phyloP scores from a whole-genome alignment of 2,329 filamentous ascomycete genomes.

The Colletotrichum endophyticum region DNA sequence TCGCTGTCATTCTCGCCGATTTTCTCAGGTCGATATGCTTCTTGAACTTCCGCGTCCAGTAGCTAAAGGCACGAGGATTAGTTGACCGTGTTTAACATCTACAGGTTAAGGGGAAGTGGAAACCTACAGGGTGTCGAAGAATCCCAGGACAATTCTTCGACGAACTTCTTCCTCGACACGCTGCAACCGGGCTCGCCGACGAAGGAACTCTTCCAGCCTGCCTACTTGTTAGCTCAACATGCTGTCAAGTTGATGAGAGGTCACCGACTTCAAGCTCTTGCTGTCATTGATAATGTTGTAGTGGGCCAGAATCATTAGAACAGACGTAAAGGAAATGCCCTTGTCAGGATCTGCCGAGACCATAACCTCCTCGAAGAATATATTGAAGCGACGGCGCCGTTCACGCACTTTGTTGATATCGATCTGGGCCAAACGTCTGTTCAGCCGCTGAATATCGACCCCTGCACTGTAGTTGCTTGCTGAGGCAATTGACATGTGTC shows the following conservation, averaged over 20 bases:
- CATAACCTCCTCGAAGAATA: constrained; percentile 97
- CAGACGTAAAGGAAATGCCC: constrained; percentile 89
- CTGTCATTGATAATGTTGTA: constrained; percentile 99
- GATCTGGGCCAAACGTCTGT: constrained; percentile 73
- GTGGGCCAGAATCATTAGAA: constrained; percentile 94
- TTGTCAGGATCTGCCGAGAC: constrained; percentile 88
- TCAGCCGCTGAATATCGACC: constrained; percentile 78
- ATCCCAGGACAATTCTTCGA: constrained; percentile 87
- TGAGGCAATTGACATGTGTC: constrained; percentile 61
- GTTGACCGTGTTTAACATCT: background rate
- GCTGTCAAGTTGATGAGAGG: background rate
- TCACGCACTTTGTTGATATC: constrained; percentile 77
- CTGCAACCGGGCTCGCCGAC: constrained; percentile 87
- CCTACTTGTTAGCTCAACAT: background rate
- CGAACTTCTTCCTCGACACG: constrained; percentile 94
- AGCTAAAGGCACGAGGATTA: constrained; percentile 46
- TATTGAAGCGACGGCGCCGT: constrained; percentile 80
- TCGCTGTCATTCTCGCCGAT: constrained; percentile 74
- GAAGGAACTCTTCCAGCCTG: constrained; percentile 91
- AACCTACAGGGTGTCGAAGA: constrained; percentile 87
- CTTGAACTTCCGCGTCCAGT: constrained; percentile 85
- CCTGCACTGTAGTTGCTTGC: constrained; percentile 57
- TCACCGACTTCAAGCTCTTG: constrained; percentile 80
- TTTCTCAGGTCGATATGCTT: constrained; percentile 75
- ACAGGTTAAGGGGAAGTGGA: background rate